Conservation (phyloP, 768 basidiomycete species). For the Hemileccinum impolitum region DNA sequence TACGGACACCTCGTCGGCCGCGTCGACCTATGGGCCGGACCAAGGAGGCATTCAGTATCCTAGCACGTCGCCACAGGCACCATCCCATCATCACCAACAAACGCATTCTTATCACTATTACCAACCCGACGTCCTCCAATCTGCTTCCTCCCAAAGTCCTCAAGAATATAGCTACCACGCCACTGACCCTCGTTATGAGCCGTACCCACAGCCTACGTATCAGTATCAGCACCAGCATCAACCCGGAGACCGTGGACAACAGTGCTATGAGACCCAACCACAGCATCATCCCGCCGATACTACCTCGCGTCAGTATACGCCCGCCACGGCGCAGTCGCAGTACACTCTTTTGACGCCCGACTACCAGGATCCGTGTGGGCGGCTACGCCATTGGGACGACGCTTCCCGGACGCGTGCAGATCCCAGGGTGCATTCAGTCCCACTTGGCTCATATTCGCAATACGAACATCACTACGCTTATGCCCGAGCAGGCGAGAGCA, state of each 20-base stretch:
- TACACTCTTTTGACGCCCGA: not conserved
- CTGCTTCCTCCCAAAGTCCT: constrained; percentile 20
- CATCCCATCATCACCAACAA: not conserved
- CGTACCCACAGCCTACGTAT: constrained; percentile 11
- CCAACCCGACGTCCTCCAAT: constrained; percentile 10
- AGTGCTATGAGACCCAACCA: constrained; percentile 26
- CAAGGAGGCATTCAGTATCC: constrained; percentile 3
- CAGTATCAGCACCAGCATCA: constrained; percentile 16
- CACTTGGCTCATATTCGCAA: constrained; percentile 1
- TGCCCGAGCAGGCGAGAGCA: not conserved
- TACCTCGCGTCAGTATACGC: constrained; percentile 1
- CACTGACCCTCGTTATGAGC: constrained; percentile 13
- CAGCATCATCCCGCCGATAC: constrained; percentile 9
- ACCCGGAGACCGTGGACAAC: constrained; percentile 13
- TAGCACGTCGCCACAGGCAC: constrained; percentile 5
- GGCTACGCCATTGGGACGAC: constrained; percentile 15
- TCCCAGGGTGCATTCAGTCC: not conserved
- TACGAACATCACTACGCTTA: constrained; percentile 2
- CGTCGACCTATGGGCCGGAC: constrained; percentile 5
- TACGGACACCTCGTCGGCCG: not conserved
- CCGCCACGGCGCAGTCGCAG: constrained; percentile 5
- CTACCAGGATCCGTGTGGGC: constrained; percentile 11
- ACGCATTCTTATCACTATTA: constrained; percentile 12
- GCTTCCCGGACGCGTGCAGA: constrained; percentile 3
- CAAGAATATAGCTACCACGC: constrained; percentile 11